Evolutionary conservation across 768 basidiomycete genomes (phyloP).

Genomic region (Pleurotus platypus): DNA sequence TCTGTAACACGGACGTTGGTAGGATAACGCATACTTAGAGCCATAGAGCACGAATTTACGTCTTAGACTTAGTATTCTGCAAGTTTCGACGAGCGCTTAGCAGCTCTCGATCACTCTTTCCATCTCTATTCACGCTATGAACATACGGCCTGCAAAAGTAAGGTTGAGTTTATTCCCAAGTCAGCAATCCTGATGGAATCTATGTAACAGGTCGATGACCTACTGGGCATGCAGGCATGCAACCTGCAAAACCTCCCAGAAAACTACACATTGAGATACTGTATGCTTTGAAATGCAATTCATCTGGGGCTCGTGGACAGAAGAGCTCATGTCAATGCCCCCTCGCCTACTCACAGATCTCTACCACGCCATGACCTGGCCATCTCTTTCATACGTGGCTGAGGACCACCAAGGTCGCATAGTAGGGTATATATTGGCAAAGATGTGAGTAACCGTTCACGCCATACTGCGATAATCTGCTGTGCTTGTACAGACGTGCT

Average conservation of each 20-base stretch:
- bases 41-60: neutral
- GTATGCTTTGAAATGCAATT: constrained; percentile 25
- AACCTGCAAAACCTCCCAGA: constrained; percentile 94
- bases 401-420: constrained; percentile 89
- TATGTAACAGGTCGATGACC: constrained; percentile 69
- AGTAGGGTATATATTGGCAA: constrained; percentile 93
- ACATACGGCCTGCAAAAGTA: constrained; percentile 41
- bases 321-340: neutral
- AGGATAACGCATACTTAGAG: neutral
- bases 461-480: neutral
- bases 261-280: constrained; percentile 86
- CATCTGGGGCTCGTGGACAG: neutral
- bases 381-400: constrained; percentile 89
- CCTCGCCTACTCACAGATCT: constrained; percentile 44
- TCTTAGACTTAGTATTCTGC: neutral
- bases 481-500: neutral
- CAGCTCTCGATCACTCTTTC: no score
- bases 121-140: constrained; percentile 27
- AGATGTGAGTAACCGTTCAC: constrained; percentile 63
- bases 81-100: neutral
- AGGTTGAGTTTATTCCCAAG: neutral
- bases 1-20: neutral
- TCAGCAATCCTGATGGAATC: neutral
- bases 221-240: constrained; percentile 93
- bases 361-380: constrained; percentile 95